A percentile compares a stretch with the other conserved stretches of the same genome.
Conservation (phyloP, 495 filamentous ascomycete genomes). For the Astrothelium subdiscretum region DNA sequence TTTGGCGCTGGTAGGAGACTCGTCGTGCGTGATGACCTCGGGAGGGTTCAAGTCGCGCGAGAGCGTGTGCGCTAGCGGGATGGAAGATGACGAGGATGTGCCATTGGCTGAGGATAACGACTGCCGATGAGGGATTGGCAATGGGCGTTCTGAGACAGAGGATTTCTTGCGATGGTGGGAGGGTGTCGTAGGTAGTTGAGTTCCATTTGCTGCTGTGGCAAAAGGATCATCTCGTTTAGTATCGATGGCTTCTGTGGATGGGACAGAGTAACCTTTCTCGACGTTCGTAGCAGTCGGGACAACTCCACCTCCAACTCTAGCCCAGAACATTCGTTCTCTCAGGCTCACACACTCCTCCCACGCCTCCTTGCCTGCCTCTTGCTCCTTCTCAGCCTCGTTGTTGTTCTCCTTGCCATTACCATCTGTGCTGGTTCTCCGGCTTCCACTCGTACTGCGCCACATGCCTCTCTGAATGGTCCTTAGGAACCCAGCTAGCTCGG, state of each 20-base stretch:
- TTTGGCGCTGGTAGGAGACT: background rate
- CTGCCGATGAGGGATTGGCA: background rate
- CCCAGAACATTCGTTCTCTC: slow-evolving; percentile 94
- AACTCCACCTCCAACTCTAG: slow-evolving; percentile 77
- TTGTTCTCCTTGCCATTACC: background rate
- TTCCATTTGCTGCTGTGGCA: background rate
- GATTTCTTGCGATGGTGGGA: background rate
- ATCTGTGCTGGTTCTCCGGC: background rate
- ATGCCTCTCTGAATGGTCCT: slow-evolving; percentile 82
- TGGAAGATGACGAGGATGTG: background rate
- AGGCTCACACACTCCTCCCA: slow-evolving; percentile 90
- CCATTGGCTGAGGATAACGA: background rate
- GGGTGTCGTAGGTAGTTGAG: background rate
- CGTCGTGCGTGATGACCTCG: background rate
- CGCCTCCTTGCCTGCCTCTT: slow-evolving; percentile 63
- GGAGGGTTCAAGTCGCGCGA: background rate
- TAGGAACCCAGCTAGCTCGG: slow-evolving; percentile 85
- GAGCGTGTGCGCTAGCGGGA: background rate
- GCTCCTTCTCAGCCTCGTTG: slow-evolving; percentile 44
- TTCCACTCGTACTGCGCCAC: slow-evolving; percentile 39
- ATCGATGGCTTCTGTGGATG: background rate
- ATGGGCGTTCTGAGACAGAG: background rate
- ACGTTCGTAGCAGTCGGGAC: slow-evolving; percentile 38
- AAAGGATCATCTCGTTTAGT: background rate
- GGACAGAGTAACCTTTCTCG: background rate